Base-by-base conservation (phyloP, 2,329 filamentous ascomycete genomes). In the Xylariaceae sp. region DNA sequence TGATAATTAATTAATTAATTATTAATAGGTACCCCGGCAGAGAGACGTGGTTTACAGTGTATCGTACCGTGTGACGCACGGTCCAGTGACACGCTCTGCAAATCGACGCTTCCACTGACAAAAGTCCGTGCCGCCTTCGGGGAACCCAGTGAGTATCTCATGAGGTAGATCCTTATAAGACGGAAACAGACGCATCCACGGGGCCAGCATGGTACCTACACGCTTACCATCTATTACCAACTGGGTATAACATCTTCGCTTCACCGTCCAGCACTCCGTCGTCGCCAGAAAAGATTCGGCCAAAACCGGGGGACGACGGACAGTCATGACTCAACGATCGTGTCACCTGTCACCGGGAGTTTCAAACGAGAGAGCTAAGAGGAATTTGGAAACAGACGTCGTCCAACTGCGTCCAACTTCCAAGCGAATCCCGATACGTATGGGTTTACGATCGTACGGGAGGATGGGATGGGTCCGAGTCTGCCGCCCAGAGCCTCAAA, bases 291-390 rank as follows among this genome's bases (percentile, higher is more conserved):
- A 45, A 15, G 13, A 45, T 6, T 45, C n/a, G 11, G 42, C 11
- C 42, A 11, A 45, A 45, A 45, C 13, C 42, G 11, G 42, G 42
- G n/a, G 42, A n/a, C 4, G 23, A 30, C 23, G 23, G 23, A 23
- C n/a, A 2, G 11, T 30, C 44, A 49, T 49, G 45, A 49, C 53
- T 55, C 30, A 49, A 23, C 10, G 34, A 18, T 39, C 35, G 45
- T 44, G 13, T 51, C 54, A 56, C 54, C 48, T 51, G 54, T 56
- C 54, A 45, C n/a, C 37, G 10, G 23, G 6, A 15, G 23, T 35
- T 51, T 23, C 23, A 45, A n/a, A 45, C n/a, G 10, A 15, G 9
- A n/a, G 13, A n/a, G 9, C 42, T 45, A 45, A 6, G 42, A 45
- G 13, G 37, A 13, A 13, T 10, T 9, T 42, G 37, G 13, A 42